Evolutionary conservation across 2,329 filamentous ascomycete genomes (phyloP), one percentile per base, ranked within the genome.

Genomic region (Neopestalotiopsis clavispora): DNA sequence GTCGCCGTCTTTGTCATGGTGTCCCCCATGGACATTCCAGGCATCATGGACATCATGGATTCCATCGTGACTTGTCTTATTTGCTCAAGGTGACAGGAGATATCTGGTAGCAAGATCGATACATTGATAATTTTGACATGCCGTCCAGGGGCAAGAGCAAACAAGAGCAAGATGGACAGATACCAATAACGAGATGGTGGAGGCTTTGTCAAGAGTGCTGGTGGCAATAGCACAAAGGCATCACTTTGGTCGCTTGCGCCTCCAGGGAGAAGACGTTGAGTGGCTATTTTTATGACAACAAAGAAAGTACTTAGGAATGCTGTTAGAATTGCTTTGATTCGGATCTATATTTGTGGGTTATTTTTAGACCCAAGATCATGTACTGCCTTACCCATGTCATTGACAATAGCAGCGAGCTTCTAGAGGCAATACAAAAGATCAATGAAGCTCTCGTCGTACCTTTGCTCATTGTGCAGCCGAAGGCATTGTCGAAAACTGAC

Each of bases 11-110:
- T 45, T 20, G 62, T 30, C 38, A 45, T 66, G 56, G 57, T 52
- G 28, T 65, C 67, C 17, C 62, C 28, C 67, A 68, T 66, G 40
- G 13, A 56, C 67, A 68, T 68, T 49, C 60, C 67, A 1, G 67
- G 32, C 67, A 68, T 68, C 60, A 66, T 66, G 17, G 60, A 58
- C 49, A 63, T 63, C 52, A 65, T 66, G 14, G 57, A 66, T 4
- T 68, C 52, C 56, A 62, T 66, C 9, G 30, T 56, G 12, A 14
- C 23, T 66, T 40, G 56, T 23, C 20, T 14, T 4, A 38, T 40
- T 57, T n/a, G n/a, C 7, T 23, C 17, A 34, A 20, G 32, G 12
- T 61, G 66, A 17, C 42, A 52, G 59, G 32, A 40, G 13, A 40
- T 14, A 20, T n/a, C 34, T 20, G 13, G 20, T 62, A 17, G 17